Base-by-base conservation (phyloP, 2,329 filamentous ascomycete species). In the Diaporthe australafricana region DNA sequence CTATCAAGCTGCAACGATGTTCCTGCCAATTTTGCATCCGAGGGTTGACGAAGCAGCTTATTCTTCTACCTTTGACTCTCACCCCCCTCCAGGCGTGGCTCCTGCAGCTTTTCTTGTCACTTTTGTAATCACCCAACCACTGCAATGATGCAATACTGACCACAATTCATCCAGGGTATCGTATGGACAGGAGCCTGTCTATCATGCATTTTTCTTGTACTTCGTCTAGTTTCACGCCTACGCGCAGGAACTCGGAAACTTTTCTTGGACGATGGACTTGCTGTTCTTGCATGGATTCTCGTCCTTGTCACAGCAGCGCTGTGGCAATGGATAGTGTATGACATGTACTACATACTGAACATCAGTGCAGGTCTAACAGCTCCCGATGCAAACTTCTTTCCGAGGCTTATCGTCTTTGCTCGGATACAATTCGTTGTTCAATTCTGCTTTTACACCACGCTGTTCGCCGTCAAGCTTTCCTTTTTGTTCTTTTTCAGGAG, bases 401-500 rank as follows among this genome's bases (percentile, higher is more conserved):
- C 56, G 2, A 60, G 25, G 38, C 56, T 60, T 12, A 45, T n/a
- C 9, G 22, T 45, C 2, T 60, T 60, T 45, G 25, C 38, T 16
- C 56, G 16, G 5, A 38, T 45, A 30, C 38, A 60, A 14, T 42
- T 40, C 20, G 70, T 70, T 14, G 45, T 60, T 12, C 22, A 70
- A 35, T 17, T 65, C 20, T 71, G 65, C 40, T 71, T 68, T 35
- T 71, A 73, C 47, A 69, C 60, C 25, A 45, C 45, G 16, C 47
- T 73, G 12, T 42, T 70, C 9, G 30, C 22, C 20, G 62, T 73
- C 12, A 73, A 73, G 40, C 38, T 73, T 9, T 73, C 72, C 1
- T 52, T 73, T 9, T 20, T 73, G 50, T 55, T 73, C 32, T 73
- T 73, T 40, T 73, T 73, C 50, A 50, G 55, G 9, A 57, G 72